Base-by-base conservation (phyloP, 306 rosid species). In the Cucumis cinereus region DNA sequence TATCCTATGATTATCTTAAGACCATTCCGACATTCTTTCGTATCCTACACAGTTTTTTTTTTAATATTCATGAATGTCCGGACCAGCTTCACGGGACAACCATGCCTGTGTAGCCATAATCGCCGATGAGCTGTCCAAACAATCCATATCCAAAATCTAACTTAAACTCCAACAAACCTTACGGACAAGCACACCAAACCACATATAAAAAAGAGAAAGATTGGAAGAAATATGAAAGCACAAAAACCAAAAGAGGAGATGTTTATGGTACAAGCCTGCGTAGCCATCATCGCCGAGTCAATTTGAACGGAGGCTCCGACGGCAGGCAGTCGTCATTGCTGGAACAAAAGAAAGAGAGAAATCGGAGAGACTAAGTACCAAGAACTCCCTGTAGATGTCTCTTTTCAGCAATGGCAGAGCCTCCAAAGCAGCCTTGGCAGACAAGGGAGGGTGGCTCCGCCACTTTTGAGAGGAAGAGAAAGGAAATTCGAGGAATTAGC, bases 281-380 rank as follows among this genome's bases (percentile, higher is more conserved):
- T 23, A 19, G 78, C 85, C 87, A 72, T 84, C 87, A 84, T 75
- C 47, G 83, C 87, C 83, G 19, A 47, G 23, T 70, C 50, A 38
- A 38, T 26, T 38, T 1, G 38, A 12, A 50, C 24, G 26, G 54
- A 50, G 85, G 85, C 87, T 84, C 87, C 61, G 85, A 77, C 77
- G 17, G 85, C 87, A 79, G 87, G 85, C 87, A 81, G 85, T 81
- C 87, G 61, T 84, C 87, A 84, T 79, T 61, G 83, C 85, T 76
- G 76, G 72, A 71, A 55, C 10, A 66, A 43, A 52, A 79, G 82
- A 47, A 49, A 71, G 59, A 49, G 75, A 0, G 59, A 49, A 49
- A 19, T 7, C 3, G 35, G 59, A 8, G 43, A 10, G 9, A 71
- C 75, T 16, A 71, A 26, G 19, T 45, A 26, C 75, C 75, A 45